Percentiles rank a stretch among this genome's conserved stretches.
These are phyloP conservation scores for Atkinsonella texensis DNA, from an alignment of 2,329 filamentous ascomycete genomes.

Conservation along the genomic window DNA sequence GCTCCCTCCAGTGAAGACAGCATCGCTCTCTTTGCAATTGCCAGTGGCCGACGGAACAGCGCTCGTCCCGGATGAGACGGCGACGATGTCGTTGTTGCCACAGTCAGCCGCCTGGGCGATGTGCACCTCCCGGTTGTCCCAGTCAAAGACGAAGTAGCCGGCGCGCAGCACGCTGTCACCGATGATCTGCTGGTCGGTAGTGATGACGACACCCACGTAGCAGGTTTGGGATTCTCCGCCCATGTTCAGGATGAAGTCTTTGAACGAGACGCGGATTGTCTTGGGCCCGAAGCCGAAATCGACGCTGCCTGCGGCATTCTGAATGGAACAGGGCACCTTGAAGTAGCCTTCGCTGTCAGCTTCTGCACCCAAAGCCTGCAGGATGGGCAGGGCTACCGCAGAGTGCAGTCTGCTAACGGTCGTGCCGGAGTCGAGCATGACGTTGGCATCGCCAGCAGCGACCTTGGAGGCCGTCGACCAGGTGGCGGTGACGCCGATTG, in stretches of 20 bases:
- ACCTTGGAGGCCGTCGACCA: slow-evolving; percentile 15
- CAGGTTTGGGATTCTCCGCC: slow-evolving; percentile 22
- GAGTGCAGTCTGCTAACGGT: slow-evolving; percentile 36
- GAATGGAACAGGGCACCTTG: slow-evolving; percentile 29
- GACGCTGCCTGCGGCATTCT: slow-evolving; percentile 25
- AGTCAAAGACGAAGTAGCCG: slow-evolving; percentile 35
- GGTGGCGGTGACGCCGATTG: slow-evolving; percentile 19
- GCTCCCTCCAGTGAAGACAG: slow-evolving; percentile 2
- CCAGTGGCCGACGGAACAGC: slow-evolving; percentile 23
- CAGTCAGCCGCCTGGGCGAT: slow-evolving; percentile 30
- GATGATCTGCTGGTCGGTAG: slow-evolving; percentile 30
- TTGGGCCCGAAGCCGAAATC: slow-evolving; percentile 35
- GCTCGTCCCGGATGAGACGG: slow-evolving; percentile 19
- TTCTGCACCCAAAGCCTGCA: slow-evolving; percentile 28
- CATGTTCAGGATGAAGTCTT: slow-evolving; percentile 38
- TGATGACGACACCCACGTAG: slow-evolving; percentile 28
- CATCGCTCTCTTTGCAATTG: slow-evolving; percentile 22
- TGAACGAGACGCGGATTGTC: slow-evolving; percentile 29
- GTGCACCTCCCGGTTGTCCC: slow-evolving; percentile 30
- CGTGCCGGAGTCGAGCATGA: slow-evolving; percentile 41
- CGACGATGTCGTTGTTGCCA: slow-evolving; percentile 24
- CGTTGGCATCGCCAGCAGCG: slow-evolving; percentile 21
- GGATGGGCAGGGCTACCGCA: slow-evolving; percentile 28
- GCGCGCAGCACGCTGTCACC: slow-evolving; percentile 31
- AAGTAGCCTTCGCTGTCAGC: slow-evolving; percentile 31